A percentile compares a stretch with the other conserved stretches of the same genome.
These are phyloP conservation scores for Imleria badia DNA, from an alignment of 768 basidiomycete species.

Conservation along the genomic window DNA sequence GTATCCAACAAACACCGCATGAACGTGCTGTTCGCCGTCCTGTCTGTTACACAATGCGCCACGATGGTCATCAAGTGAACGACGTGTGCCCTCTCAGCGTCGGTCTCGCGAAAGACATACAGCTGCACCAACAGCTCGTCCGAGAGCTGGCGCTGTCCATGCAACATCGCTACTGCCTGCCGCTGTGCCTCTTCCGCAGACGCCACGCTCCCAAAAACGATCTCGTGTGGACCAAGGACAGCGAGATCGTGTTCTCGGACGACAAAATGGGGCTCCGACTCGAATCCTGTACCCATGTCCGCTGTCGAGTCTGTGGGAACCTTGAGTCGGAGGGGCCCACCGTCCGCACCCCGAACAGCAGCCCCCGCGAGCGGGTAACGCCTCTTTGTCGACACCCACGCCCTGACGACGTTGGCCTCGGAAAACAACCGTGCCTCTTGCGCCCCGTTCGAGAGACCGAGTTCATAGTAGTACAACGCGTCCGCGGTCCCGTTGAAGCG, in stretches of 20 bases:
- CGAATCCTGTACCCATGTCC: not conserved
- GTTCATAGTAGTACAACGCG: slow-evolving; percentile 32
- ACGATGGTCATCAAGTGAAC: slow-evolving; percentile 45
- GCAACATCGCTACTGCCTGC: slow-evolving; percentile 29
- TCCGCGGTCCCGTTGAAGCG: slow-evolving; percentile 46
- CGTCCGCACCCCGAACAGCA: slow-evolving; percentile 27
- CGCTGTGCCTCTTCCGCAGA: slow-evolving; percentile 36
- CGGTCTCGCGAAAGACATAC: slow-evolving; percentile 38
- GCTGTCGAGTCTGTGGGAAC: not conserved
- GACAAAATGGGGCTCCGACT: slow-evolving; percentile 34
- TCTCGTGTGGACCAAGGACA: slow-evolving; percentile 36
- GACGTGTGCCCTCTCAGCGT: slow-evolving; percentile 29
- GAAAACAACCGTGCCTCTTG: slow-evolving; percentile 26
- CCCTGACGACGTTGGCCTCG: slow-evolving; percentile 35
- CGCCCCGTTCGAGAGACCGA: slow-evolving; percentile 27
- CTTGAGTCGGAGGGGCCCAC: not conserved
- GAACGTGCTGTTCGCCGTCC: slow-evolving; percentile 42
- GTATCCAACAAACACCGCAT: too few species aligned
- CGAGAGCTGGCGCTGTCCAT: slow-evolving; percentile 40
- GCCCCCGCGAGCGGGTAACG: slow-evolving; percentile 51
- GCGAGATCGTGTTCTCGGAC: slow-evolving; percentile 40
- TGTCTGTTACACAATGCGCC: slow-evolving; percentile 53
- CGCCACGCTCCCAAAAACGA: slow-evolving; percentile 34
- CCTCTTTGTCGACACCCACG: slow-evolving; percentile 49
- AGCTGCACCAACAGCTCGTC: slow-evolving; percentile 42